These are phyloP conservation scores for Azolla pinnata DNA, from an alignment of 75 land plant genomes.

Conservation along the genomic window DNA sequence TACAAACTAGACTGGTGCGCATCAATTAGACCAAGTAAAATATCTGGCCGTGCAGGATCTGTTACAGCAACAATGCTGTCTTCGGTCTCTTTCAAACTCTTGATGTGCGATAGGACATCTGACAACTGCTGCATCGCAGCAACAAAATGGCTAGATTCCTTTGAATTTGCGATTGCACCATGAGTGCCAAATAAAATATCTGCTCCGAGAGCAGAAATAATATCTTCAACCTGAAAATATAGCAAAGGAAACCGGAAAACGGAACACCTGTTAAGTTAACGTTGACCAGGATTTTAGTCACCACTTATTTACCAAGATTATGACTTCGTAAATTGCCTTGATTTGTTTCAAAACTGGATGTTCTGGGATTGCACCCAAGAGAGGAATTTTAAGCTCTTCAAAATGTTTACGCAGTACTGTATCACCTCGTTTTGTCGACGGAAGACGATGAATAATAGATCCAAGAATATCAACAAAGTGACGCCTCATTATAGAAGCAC, in stretches of 20 bases:
- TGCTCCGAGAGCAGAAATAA: constrained; percentile 15
- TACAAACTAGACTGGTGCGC: constrained; percentile 17
- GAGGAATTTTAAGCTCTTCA: constrained; percentile 15
- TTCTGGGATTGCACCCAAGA: constrained; percentile 23
- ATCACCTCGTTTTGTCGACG: constrained; percentile 7
- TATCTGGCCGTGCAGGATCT: constrained; percentile 19
- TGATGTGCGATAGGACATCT: constrained; percentile 13
- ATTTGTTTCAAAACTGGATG: constrained; percentile 18
- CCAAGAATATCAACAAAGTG: constrained; percentile 27
- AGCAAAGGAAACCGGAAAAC: not conserved
- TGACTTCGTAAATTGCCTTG: constrained; percentile 21
- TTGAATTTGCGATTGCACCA: constrained; percentile 17
- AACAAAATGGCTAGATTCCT: constrained; percentile 21
- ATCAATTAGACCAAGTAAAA: constrained; percentile 21
- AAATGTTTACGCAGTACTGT: constrained; percentile 13
- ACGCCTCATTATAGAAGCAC: constrained; percentile 18
- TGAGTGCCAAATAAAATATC: constrained; percentile 14
- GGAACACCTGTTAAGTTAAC: no score
- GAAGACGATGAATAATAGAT: constrained; percentile 18
- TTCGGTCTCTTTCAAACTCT: constrained; percentile 11
- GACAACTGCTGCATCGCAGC: constrained; percentile 16
- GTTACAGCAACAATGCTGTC: constrained; percentile 21
- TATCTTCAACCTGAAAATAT: constrained; percentile 21
- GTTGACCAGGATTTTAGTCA: no score
- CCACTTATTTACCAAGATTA: no score